Base-by-base conservation (phyloP, 1,139 yeast genomes). In the Zygosaccharomyces sapae region DNA sequence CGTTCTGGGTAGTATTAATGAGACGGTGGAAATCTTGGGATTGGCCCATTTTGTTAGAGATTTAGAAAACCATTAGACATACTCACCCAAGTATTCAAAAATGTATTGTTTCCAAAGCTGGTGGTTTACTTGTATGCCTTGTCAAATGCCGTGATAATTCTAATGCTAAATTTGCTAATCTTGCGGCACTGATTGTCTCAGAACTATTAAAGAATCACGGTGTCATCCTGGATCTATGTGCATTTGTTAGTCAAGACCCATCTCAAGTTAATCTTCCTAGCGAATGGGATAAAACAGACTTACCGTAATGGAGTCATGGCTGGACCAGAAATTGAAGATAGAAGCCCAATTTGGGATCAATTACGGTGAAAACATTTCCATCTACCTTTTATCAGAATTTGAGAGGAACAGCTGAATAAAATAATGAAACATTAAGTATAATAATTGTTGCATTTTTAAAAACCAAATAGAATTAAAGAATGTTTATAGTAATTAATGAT, bases 21-120 rank as follows among this genome's bases (percentile, higher is more conserved):
- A 86, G 55, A 89, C 97, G 0, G 84, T 92, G 67, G 99, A 92
- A 63, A 83, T 86, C 1, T 75, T 87, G 71, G 99, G 99, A 0
- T 71, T 92, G 55, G 90, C 87, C 59, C 96, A 88, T 65, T 92
- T 92, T 72, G 95, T 95, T 1, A 70, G 75, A 30, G 97, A 90
- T 65, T 76, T 90, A 52, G 97, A 71, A 70, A 37, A 81, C 95
- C 2, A 81, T 89, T 27, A 92, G 83, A 59, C 70, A 75, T 1
- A 75, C 83, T 43, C 90, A 86, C 59, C 59, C 76, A 5, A 79
- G 78, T 47, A 79, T 85, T 42, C 71, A 70, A 51, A 69, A 72
- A 39, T 72, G 80, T 29, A 84, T 92, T 57, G 77, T 89, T 1
- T 85, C 88, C 66, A 89, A 86, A 62, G 83, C 94, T 43, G 89